phyloP scores from a whole-genome alignment of 257 asterid species.

The Pogostemon cablin region DNA sequence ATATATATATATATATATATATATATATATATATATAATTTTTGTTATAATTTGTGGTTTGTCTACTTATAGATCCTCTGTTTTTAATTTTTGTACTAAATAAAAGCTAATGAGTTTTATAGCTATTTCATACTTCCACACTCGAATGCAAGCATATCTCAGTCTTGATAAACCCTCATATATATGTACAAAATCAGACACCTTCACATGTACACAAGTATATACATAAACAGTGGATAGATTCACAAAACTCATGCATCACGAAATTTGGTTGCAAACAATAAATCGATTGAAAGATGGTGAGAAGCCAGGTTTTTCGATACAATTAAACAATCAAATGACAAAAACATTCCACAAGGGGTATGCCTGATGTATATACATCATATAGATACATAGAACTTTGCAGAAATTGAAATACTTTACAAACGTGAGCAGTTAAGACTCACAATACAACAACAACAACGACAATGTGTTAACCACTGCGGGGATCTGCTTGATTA shows the following conservation, averaged over 20 bases:
- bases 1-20: no score
- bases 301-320: background rate
- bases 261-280: background rate
- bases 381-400: constrained; percentile 18
- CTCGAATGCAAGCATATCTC: no score
- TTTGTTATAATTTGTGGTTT: no score
- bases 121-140: no score
- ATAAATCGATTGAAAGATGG: background rate
- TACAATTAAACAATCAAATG: no score
- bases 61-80: no score
- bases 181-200: background rate
- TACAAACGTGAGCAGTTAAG: background rate
- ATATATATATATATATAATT: no score
- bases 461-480: background rate
- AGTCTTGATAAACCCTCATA: no score
- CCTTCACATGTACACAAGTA: background rate
- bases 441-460: background rate
- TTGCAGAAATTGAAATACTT: background rate
- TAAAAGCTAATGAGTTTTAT: no score
- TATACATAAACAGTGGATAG: no score
- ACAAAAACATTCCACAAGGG: background rate
- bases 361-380: constrained; percentile 23
- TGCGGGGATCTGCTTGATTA: background rate
- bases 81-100: no score
- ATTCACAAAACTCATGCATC: background rate